phyloP scores from a whole-genome alignment of 2,329 filamentous ascomycete genomes.

The Taxawa tesnikishii region DNA sequence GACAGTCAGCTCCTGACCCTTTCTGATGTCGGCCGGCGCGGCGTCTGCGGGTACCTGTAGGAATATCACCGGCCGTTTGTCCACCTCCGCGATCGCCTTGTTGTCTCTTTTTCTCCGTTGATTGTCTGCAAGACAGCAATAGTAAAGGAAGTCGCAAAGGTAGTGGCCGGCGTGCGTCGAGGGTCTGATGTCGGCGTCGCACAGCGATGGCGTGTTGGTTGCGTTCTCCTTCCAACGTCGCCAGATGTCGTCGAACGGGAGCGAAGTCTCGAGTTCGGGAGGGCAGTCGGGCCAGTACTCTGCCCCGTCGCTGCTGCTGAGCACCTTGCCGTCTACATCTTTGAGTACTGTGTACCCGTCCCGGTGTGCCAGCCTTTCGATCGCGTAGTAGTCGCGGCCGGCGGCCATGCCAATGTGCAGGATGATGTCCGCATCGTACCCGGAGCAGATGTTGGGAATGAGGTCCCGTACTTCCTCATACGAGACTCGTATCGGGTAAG shows the following conservation, averaged over 20 bases:
- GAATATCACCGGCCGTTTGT: slow-evolving; percentile 24
- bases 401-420: slow-evolving; percentile 72
- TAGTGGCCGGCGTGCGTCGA: slow-evolving; percentile 29
- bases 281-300: slow-evolving; percentile 16
- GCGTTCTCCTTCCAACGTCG: slow-evolving; percentile 18
- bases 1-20: slow-evolving; percentile 17
- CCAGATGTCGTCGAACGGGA: slow-evolving; percentile 18
- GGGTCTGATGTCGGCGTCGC: slow-evolving; percentile 18
- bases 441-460: slow-evolving; percentile 50
- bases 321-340: slow-evolving; percentile 51
- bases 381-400: slow-evolving; percentile 51
- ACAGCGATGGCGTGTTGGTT: slow-evolving; percentile 15
- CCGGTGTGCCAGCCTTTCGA: slow-evolving; percentile 59
- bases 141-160: slow-evolving; percentile 34
- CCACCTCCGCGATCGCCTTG: slow-evolving; percentile 3
- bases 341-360: slow-evolving; percentile 53
- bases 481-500: slow-evolving; percentile 55
- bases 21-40: slow-evolving; percentile 18
- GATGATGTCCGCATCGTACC: slow-evolving; percentile 47
- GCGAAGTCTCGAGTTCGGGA: slow-evolving; percentile 14
- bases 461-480: slow-evolving; percentile 54
- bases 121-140: slow-evolving; percentile 23
- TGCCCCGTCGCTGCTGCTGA: slow-evolving; percentile 13
- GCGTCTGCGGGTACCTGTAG: slow-evolving; percentile 28
- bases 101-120: slow-evolving; percentile 11